A percentile compares a stretch with the other conserved stretches of the same genome.
phyloP scores from a whole-genome alignment of 148 eudicot genomes.

The Polygonum maritimum region DNA sequence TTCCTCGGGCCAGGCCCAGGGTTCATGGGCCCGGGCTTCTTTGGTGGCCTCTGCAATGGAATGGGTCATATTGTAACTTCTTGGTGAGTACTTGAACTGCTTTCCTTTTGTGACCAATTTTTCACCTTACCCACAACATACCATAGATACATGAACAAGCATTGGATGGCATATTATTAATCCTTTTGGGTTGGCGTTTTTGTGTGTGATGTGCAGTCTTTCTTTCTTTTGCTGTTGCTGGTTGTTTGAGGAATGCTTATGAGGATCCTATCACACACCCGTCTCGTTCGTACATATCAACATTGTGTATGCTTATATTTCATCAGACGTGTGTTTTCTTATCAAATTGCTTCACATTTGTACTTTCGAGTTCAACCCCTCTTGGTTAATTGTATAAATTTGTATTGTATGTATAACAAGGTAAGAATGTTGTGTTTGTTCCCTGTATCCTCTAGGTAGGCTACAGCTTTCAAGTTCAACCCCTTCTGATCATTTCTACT shows the following conservation, averaged over 20 bases:
- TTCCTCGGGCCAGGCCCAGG: constrained; percentile 4
- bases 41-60: constrained; percentile 20
- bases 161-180: too few species aligned
- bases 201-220: constrained; percentile 10
- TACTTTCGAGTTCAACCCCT: too few species aligned
- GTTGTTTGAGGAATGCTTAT: constrained; percentile 19
- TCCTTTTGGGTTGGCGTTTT: background rate
- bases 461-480: too few species aligned
- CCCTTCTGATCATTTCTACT: too few species aligned
- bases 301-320: too few species aligned
- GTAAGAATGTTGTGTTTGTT: too few species aligned
- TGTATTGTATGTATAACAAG: too few species aligned
- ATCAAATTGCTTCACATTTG: too few species aligned
- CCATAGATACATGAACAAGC: background rate
- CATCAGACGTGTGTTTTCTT: too few species aligned
- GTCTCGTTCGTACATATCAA: background rate
- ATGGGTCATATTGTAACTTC: constrained; percentile 13
- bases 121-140: background rate
- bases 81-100: constrained; percentile 8
- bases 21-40: constrained; percentile 19
- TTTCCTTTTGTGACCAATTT: too few species aligned
- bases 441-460: too few species aligned
- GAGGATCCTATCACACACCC: background rate
- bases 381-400: too few species aligned
- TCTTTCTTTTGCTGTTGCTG: constrained; percentile 23